These are phyloP conservation scores for Jacaranda mimosifolia DNA, from an alignment of 257 asterid species.

Conservation along the genomic window DNA sequence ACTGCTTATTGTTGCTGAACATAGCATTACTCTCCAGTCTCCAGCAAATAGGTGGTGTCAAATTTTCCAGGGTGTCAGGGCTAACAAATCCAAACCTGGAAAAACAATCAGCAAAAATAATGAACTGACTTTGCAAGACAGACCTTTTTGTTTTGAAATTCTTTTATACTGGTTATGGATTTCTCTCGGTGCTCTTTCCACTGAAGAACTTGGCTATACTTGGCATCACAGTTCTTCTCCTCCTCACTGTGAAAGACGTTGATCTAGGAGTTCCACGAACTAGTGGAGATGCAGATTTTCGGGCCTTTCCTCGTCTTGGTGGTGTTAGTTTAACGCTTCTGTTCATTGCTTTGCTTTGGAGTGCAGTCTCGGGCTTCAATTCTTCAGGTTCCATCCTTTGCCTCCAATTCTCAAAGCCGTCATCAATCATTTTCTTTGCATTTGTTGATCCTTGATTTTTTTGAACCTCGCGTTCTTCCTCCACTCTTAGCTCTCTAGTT, in stretches of 20 bases:
- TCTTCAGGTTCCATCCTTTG: constrained; percentile 52
- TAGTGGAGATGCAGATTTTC: constrained; percentile 57
- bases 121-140: constrained; percentile 30
- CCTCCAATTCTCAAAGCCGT: constrained; percentile 58
- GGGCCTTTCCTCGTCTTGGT: constrained; percentile 54
- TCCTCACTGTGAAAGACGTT: constrained; percentile 58
- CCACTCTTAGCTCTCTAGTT: constrained; percentile 55
- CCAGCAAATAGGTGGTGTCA: constrained; percentile 25
- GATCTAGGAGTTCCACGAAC: constrained; percentile 50
- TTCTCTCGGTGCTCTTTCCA: constrained; percentile 46
- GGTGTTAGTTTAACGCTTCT: constrained; percentile 56
- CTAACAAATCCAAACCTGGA: constrained; percentile 31
- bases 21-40: constrained; percentile 8
- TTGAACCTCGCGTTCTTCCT: constrained; percentile 51
- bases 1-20: constrained; percentile 24
- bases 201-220: constrained; percentile 60
- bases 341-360: constrained; percentile 44
- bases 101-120: constrained; percentile 23
- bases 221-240: constrained; percentile 73
- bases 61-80: constrained; percentile 23
- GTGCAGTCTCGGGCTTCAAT: constrained; percentile 34
- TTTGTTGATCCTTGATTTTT: constrained; percentile 47
- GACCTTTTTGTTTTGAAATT: constrained; percentile 22
- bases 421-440: constrained; percentile 42
- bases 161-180: constrained; percentile 30